Evolutionary conservation across 1,284 basidiomycete genomes (phyloP).

Genomic region (Pseudozyma thailandica): DNA sequence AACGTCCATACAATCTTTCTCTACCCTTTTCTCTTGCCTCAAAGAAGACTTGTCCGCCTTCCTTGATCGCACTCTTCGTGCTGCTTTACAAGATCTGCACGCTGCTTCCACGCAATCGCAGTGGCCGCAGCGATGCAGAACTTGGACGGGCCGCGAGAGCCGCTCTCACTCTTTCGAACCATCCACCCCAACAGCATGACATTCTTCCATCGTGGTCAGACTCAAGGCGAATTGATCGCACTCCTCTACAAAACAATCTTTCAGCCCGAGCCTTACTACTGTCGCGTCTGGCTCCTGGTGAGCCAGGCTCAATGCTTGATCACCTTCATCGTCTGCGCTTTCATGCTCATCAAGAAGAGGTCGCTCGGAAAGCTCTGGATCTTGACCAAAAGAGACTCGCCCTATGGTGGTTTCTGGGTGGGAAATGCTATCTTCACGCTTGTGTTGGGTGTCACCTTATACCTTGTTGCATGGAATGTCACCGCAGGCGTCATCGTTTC

Average conservation of each 20-base stretch:
- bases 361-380: constrained; percentile 24
- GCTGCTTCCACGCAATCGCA: no score
- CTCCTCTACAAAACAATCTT: constrained; percentile 7
- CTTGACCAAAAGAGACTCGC: constrained; percentile 8
- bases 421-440: constrained; percentile 23
- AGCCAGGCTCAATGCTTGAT: constrained; percentile 9
- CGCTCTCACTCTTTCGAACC: no score
- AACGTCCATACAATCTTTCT: no score
- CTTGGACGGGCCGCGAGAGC: no score
- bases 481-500: neutral
- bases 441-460: constrained; percentile 3
- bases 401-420: constrained; percentile 17
- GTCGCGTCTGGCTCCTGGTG: constrained; percentile 6
- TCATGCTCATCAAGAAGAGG: constrained; percentile 24
- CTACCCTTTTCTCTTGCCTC: no score
- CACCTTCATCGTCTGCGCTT: constrained; percentile 16
- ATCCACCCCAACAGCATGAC: no score
- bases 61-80: no score
- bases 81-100: no score
- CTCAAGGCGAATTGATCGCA: constrained; percentile 8
- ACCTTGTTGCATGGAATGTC: constrained; percentile 15
- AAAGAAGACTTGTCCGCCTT: no score
- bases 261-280: neutral
- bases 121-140: no score
- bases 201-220: constrained; percentile 26